Percentiles rank a stretch among this genome's conserved stretches.
These are phyloP conservation scores for Suillus alpinus DNA, from an alignment of 768 basidiomycete species.

Conservation along the genomic window DNA sequence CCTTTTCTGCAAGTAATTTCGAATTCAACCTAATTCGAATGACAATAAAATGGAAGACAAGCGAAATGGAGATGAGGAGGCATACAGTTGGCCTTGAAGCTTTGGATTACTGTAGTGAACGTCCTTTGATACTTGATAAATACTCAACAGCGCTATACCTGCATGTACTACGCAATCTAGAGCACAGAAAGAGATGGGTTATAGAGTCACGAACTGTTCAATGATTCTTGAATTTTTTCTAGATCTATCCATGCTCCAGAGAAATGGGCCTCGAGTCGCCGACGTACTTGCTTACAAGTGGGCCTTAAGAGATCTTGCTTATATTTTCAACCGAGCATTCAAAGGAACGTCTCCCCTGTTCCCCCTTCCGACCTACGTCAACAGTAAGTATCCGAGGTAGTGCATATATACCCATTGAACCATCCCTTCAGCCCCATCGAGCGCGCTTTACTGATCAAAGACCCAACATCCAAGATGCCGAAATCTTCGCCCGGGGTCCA, in stretches of 20 bases:
- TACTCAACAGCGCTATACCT: neutral
- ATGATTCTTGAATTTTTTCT: too few relatives aligned
- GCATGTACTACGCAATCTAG: too few relatives aligned
- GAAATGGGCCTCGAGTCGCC: conserved; percentile 47
- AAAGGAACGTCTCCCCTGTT: conserved; percentile 51
- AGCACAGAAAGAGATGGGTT: too few relatives aligned
- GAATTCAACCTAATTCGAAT: neutral
- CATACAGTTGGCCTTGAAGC: neutral
- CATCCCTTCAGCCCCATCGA: conserved; percentile 60
- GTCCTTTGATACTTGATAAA: neutral
- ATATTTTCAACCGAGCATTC: conserved; percentile 76
- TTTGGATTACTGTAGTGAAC: neutral
- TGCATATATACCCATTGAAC: neutral
- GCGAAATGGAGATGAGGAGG: neutral
- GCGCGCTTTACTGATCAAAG: conserved; percentile 82
- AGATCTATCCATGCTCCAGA: too few relatives aligned
- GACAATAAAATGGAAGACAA: neutral
- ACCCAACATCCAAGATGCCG: conserved; percentile 90
- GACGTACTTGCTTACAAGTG: conserved; percentile 87
- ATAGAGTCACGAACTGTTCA: too few relatives aligned
- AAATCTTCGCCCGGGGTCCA: conserved; percentile 79
- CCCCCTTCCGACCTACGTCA: conserved; percentile 66
- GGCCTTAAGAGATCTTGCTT: conserved; percentile 68
- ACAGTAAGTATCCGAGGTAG: conserved; percentile 50
- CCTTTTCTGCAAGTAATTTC: neutral